Conservation (phyloP, 768 basidiomycete species). For the Tylopilus subfusipes region DNA sequence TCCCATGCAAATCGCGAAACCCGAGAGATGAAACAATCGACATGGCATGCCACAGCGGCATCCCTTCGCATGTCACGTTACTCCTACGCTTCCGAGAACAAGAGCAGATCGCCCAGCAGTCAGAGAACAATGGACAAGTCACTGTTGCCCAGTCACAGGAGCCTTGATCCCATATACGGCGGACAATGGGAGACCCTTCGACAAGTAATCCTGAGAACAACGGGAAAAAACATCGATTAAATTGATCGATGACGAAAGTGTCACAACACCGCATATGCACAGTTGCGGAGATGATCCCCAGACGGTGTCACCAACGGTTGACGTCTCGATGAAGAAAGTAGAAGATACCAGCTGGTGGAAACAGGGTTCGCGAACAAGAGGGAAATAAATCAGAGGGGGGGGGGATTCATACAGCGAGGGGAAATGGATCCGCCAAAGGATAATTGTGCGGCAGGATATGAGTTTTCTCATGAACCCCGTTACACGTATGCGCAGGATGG, state of each 20-base stretch:
- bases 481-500: conserved; percentile 13
- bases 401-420: not conserved
- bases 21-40: not conserved
- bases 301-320: not conserved
- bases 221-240: not conserved
- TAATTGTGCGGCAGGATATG: conserved; percentile 3
- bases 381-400: conserved; percentile 1
- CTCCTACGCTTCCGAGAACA: conserved; percentile 12
- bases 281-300: conserved; percentile 13
- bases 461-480: conserved; percentile 13
- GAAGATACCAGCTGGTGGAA: not conserved
- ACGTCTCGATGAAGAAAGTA: not conserved
- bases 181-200: conserved; percentile 20
- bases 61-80: conserved; percentile 5
- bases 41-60: not conserved
- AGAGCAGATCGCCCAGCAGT: conserved; percentile 3
- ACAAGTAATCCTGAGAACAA: conserved; percentile 9
- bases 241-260: conserved; percentile 6
- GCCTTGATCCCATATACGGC: conserved; percentile 12
- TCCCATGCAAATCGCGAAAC: conserved; percentile 5
- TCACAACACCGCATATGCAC: conserved; percentile 8
- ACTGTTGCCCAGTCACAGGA: conserved; percentile 1
- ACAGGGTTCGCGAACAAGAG: conserved; percentile 1
- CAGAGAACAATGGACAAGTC: conserved; percentile 8
- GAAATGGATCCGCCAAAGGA: conserved; percentile 5